Evolutionary conservation across 805 yeast species (phyloP).

Genomic region (Kodamaea sagamina): DNA sequence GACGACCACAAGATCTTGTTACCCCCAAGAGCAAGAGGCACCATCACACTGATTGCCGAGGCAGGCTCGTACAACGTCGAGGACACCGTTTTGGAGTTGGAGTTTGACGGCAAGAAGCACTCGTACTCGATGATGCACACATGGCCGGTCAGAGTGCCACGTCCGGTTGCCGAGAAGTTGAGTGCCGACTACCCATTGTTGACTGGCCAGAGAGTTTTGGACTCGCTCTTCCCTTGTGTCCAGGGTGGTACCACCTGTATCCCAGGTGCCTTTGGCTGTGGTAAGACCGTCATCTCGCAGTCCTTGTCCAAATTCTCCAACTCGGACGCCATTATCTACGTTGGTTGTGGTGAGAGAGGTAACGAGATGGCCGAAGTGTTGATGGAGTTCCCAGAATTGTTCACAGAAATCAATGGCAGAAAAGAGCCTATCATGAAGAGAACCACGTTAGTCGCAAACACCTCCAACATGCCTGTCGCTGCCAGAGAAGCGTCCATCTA

Average conservation of each 20-base stretch:
- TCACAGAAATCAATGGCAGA: conserved; percentile 85
- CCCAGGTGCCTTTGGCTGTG: conserved; percentile 99
- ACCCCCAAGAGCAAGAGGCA: conserved; percentile 99
- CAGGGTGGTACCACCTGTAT: conserved; percentile 99
- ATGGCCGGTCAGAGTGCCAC: conserved; percentile 99
- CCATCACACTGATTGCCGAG: conserved; percentile 83
- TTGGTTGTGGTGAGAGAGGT: conserved; percentile 95
- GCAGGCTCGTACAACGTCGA: conserved; percentile 91
- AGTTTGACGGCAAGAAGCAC: conserved; percentile 83
- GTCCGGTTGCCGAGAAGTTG: conserved; percentile 94
- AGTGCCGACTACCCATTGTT: conserved; percentile 93
- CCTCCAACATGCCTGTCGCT: conserved; percentile 99
- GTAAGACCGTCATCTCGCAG: conserved; percentile 97
- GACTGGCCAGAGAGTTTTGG: conserved; percentile 98
- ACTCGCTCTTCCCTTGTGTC: conserved; percentile 96
- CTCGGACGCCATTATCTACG: conserved; percentile 94
- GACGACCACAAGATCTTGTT: conserved; percentile 90
- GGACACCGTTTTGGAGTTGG: conserved; percentile 88
- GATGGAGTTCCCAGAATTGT: conserved; percentile 99
- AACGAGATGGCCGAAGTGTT: conserved; percentile 99
- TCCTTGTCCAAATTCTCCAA: conserved; percentile 95
- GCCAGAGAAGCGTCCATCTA: conserved; percentile 99
- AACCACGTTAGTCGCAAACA: conserved; percentile 96
- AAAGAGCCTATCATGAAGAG: conserved; percentile 99
- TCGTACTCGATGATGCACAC: conserved; percentile 94